Base-by-base conservation (phyloP, 2,329 filamentous ascomycete species). In the Neofusicoccum ribis region DNA sequence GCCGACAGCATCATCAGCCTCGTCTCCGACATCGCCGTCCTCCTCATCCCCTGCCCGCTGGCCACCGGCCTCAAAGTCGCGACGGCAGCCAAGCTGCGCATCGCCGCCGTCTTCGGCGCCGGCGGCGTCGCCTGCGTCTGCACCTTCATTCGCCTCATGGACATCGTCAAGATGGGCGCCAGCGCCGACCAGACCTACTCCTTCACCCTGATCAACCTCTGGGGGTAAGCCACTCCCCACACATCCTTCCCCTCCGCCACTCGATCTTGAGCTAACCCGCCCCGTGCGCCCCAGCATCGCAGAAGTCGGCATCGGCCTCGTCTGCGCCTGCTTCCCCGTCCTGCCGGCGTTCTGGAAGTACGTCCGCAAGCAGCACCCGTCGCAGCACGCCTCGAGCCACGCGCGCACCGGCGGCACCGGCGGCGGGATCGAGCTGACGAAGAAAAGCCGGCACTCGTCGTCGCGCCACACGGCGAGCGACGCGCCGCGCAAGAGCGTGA, bases 171-270 rank as follows among this genome's bases (percentile, higher is more conserved):
- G 14, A 70, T 76, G 8, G 76, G 76, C 1, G 68, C 64, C 14
- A 72, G 74, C 0, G n/a, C 52, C 0, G 74, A 79, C 61, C 65
- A 71, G 65, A 78, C 75, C 1, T 71, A 78, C 9, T 66, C 78
- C 7, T 80, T 79, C 50, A 71, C 69, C 20, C 72, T 73, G 20
- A 72, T 78, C 8, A 76, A 79, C 56, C 67, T 79, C 2, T 77
- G 75, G 5, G 78, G 77, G 77, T 79, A 74, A 65, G 76, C 68
- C n/a, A n/a, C n/a, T n/a, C n/a, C n/a, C n/a, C n/a, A n/a, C n/a
- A n/a, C n/a, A n/a, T n/a, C n/a, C n/a, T n/a, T n/a, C n/a, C n/a
- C n/a, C n/a, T n/a, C n/a, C n/a, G n/a, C 23, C 23, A 23, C 23
- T 23, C 23, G 23, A 23, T 23, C 23, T 23, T 23, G 3, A 7